Evolutionary conservation across 805 yeast species (phyloP).

Genomic region (Nakazawaea holstii): DNA sequence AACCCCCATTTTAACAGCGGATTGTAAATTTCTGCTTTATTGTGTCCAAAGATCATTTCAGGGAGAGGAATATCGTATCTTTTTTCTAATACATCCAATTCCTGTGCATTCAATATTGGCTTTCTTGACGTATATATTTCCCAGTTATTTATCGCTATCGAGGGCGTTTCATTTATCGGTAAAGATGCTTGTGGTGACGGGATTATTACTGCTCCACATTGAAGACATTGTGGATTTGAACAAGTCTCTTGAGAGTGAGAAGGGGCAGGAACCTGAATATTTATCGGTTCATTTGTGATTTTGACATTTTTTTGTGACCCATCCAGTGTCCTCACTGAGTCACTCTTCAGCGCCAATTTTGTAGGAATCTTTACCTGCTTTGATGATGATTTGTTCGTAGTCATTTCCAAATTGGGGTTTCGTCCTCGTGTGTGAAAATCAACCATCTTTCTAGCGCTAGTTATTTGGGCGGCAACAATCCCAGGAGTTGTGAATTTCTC

Average conservation of each 20-base stretch:
- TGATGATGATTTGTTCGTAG: slow-evolving; percentile 9
- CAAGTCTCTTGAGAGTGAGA: slow-evolving; percentile 17
- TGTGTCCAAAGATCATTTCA: slow-evolving; percentile 95
- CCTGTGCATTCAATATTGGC: slow-evolving; percentile 72
- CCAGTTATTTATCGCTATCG: slow-evolving; percentile 74
- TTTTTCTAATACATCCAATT: slow-evolving; percentile 62
- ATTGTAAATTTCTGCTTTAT: slow-evolving; percentile 50
- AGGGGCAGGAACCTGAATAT: slow-evolving; percentile 6
- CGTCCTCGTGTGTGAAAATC: slow-evolving; percentile 41
- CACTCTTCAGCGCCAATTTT: neutral
- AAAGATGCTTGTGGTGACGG: slow-evolving; percentile 67
- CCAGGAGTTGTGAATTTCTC: slow-evolving; percentile 1
- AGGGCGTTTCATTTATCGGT: slow-evolving; percentile 62
- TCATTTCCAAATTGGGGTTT: slow-evolving; percentile 14
- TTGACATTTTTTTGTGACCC: neutral
- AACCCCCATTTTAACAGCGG: slow-evolving; percentile 37
- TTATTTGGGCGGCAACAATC: slow-evolving; percentile 40
- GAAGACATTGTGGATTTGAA: slow-evolving; percentile 37
- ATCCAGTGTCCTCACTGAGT: too few relatives aligned
- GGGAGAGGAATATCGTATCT: slow-evolving; percentile 79
- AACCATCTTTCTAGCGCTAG: slow-evolving; percentile 62
- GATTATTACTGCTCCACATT: slow-evolving; percentile 71
- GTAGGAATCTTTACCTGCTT: slow-evolving; percentile 3
- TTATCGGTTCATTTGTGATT: slow-evolving; percentile 1
- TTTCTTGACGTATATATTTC: slow-evolving; percentile 62